phyloP scores from a whole-genome alignment of 257 asterid species.

The Nicotiana noctiflora region DNA sequence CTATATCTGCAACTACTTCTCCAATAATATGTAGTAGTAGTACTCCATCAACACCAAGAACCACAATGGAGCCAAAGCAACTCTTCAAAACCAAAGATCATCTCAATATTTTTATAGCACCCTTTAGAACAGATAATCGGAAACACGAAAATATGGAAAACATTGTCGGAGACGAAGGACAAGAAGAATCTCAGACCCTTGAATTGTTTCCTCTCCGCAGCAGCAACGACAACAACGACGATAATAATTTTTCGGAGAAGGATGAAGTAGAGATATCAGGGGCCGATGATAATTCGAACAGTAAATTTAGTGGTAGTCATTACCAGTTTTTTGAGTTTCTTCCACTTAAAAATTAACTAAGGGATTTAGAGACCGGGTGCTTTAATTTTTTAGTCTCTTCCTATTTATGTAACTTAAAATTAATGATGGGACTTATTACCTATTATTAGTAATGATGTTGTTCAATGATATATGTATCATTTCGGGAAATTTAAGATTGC shows the following conservation, averaged over 20 bases:
- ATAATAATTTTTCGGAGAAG: background rate
- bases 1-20: constrained; percentile 10
- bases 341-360: constrained; percentile 66
- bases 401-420: background rate
- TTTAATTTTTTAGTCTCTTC: too few species aligned
- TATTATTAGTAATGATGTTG: background rate
- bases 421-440: constrained; percentile 7
- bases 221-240: background rate
- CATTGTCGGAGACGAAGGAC: background rate
- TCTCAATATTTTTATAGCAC: constrained; percentile 26
- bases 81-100: constrained; percentile 16
- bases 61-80: constrained; percentile 9
- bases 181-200: constrained; percentile 54
- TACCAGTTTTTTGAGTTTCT: constrained; percentile 77
- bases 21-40: background rate
- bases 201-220: constrained; percentile 64
- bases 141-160: background rate
- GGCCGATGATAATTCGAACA: constrained; percentile 9
- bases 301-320: constrained; percentile 15
- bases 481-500: background rate
- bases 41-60: constrained; percentile 10
- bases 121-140: constrained; percentile 8
- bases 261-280: constrained; percentile 19
- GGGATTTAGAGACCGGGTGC: too few species aligned
- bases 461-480: background rate